Conservation (phyloP, 176 grass and related monocot species). For the Phoenix dactylifera region DNA sequence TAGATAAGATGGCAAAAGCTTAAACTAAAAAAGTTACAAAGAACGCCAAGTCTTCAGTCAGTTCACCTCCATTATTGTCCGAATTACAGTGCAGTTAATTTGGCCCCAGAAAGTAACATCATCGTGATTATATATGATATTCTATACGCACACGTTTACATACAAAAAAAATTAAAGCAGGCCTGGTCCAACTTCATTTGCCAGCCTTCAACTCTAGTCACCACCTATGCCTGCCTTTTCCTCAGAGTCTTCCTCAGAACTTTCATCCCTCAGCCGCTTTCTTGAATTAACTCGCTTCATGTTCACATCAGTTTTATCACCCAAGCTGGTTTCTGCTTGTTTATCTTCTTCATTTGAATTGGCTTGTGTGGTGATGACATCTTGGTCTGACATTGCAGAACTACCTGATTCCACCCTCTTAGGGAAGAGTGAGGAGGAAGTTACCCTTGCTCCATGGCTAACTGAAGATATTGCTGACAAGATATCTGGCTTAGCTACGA, state of each 20-base stretch:
- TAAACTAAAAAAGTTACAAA: background rate
- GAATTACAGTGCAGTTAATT: background rate
- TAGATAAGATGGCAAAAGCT: background rate
- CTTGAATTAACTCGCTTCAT: constrained; percentile 26
- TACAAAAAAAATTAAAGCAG: background rate
- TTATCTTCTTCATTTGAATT: constrained; percentile 25
- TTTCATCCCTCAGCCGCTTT: constrained; percentile 22
- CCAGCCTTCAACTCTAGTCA: constrained; percentile 26
- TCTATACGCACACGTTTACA: background rate
- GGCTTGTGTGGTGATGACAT: constrained; percentile 7
- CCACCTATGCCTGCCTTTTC: constrained; percentile 36
- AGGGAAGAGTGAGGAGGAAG: constrained; percentile 20
- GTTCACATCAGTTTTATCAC: constrained; percentile 14
- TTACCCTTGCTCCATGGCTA: constrained; percentile 23
- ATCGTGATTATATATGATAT: background rate
- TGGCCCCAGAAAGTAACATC: background rate
- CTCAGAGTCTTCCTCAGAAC: constrained; percentile 15
- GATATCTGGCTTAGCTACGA: constrained; percentile 47
- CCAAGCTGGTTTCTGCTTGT: constrained; percentile 28
- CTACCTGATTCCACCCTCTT: constrained; percentile 31
- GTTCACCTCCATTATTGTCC: background rate
- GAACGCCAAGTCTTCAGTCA: background rate
- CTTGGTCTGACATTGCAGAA: constrained; percentile 32
- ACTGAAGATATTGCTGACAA: constrained; percentile 45
- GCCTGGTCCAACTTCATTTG: too few relatives aligned